Percentiles rank a stretch among this genome's conserved stretches.
These are phyloP conservation scores for Xylaria bambusicola DNA, from an alignment of 495 filamentous ascomycete species.

Conservation along the genomic window DNA sequence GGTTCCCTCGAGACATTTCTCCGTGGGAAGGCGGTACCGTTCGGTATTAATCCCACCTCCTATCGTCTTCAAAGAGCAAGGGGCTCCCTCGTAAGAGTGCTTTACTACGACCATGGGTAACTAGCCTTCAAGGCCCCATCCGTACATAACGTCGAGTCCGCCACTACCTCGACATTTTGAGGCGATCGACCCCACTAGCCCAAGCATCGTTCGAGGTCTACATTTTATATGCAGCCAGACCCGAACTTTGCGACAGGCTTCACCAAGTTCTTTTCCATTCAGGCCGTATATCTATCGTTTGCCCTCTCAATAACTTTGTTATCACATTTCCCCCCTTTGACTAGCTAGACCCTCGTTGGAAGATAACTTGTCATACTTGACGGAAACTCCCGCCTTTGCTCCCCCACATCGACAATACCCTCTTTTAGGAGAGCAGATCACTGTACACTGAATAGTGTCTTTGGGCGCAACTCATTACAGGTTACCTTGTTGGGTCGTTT, in stretches of 20 bases:
- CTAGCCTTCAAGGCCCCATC: slow-evolving; percentile 41
- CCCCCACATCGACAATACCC: neutral
- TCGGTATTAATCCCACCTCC: slow-evolving; percentile 54
- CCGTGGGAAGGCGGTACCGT: slow-evolving; percentile 46
- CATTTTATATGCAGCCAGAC: slow-evolving; percentile 31
- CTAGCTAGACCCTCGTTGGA: neutral
- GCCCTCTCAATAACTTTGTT: neutral
- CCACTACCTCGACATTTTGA: slow-evolving; percentile 39
- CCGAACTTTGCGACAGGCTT: slow-evolving; percentile 23
- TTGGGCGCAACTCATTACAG: neutral
- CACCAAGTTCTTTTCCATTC: slow-evolving; percentile 22
- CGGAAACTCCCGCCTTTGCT: neutral
- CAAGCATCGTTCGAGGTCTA: slow-evolving; percentile 33
- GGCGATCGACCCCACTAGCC: slow-evolving; percentile 42
- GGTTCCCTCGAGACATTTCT: slow-evolving; percentile 52
- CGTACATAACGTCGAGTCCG: slow-evolving; percentile 46
- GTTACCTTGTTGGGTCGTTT: neutral
- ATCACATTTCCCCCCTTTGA: neutral
- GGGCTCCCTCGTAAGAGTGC: slow-evolving; percentile 40
- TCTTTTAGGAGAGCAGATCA: slow-evolving; percentile 1
- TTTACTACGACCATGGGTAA: slow-evolving; percentile 48
- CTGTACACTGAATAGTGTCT: slow-evolving; percentile 1
- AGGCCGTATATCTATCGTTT: slow-evolving; percentile 27
- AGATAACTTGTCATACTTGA: neutral
- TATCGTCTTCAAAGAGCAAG: slow-evolving; percentile 48